phyloP scores from a whole-genome alignment of 352 stramenopile genomes.

The Globisporangium heterothallicum region DNA sequence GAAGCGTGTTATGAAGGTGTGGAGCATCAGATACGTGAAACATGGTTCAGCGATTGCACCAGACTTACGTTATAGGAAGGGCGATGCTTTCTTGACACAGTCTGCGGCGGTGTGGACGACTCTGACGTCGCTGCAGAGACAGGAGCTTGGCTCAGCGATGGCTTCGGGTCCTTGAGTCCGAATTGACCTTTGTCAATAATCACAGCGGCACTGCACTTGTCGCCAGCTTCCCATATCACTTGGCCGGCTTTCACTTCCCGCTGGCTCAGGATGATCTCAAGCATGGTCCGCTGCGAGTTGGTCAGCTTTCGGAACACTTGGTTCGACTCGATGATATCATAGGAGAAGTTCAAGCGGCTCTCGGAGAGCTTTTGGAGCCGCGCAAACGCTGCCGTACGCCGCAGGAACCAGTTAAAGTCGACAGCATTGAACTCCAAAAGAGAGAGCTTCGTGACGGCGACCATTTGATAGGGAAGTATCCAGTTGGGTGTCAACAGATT shows the following conservation, averaged over 20 bases:
- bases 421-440: conserved; percentile 73
- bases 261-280: conserved; percentile 76
- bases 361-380: conserved; percentile 70
- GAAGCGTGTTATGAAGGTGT: no score
- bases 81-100: conserved; percentile 31
- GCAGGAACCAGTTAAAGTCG: conserved; percentile 86
- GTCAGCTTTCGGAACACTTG: conserved; percentile 79
- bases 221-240: conserved; percentile 66
- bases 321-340: conserved; percentile 77
- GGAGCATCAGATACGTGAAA: no score
- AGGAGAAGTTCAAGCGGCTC: conserved; percentile 75
- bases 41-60: background rate
- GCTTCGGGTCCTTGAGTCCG: conserved; percentile 52
- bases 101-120: conserved; percentile 14
- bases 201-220: conserved; percentile 59
- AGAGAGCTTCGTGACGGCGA: conserved; percentile 62
- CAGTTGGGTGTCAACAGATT: conserved; percentile 71
- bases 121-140: background rate
- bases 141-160: background rate
- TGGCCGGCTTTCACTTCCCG: conserved; percentile 55
- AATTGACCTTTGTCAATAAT: conserved; percentile 81
- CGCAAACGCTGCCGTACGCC: conserved; percentile 56
- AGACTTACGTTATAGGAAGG: conserved; percentile 53
- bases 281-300: conserved; percentile 73
- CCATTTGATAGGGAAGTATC: conserved; percentile 55